phyloP scores from a whole-genome alignment of 768 basidiomycete species.

The Bullera alba region DNA sequence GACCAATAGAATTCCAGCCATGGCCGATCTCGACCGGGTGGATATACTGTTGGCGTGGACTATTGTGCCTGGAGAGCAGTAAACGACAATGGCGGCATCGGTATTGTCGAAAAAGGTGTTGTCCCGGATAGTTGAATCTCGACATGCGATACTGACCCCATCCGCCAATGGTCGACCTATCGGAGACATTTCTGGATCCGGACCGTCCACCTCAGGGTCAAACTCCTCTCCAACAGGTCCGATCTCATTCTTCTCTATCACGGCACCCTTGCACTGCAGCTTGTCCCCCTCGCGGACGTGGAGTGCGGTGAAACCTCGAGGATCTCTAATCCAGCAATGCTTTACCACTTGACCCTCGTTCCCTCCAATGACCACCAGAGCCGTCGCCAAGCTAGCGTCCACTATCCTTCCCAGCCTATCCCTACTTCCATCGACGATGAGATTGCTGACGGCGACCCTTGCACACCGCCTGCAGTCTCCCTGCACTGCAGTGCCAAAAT shows the following conservation, averaged over 20 bases:
- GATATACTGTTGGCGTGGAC: constrained; percentile 46
- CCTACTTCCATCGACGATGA: constrained; percentile 47
- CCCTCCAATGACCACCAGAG: constrained; percentile 42
- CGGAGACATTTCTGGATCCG: constrained; percentile 44
- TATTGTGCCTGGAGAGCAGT: constrained; percentile 48
- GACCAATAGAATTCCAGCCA: constrained; percentile 49
- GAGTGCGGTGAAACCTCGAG: constrained; percentile 46
- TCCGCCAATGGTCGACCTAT: constrained; percentile 48
- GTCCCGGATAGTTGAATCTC: constrained; percentile 43
- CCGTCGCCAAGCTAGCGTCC: constrained; percentile 16
- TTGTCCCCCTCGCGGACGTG: constrained; percentile 47
- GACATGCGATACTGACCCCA: constrained; percentile 48
- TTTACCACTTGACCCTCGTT: constrained; percentile 43
- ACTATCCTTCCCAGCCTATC: constrained; percentile 9
- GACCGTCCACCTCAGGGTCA: constrained; percentile 40
- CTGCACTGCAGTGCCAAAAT: constrained; percentile 39
- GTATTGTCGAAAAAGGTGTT: constrained; percentile 48
- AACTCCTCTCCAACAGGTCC: constrained; percentile 48
- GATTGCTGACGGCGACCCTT: constrained; percentile 32
- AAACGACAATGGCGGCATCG: constrained; percentile 46
- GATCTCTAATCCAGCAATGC: constrained; percentile 37
- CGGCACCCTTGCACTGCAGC: constrained; percentile 38
- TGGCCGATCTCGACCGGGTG: constrained; percentile 38
- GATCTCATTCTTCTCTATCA: constrained; percentile 44
- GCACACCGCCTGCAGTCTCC: constrained; percentile 47